Base-by-base conservation (phyloP, 306 rosid species). In the Prosopis cineraria region DNA sequence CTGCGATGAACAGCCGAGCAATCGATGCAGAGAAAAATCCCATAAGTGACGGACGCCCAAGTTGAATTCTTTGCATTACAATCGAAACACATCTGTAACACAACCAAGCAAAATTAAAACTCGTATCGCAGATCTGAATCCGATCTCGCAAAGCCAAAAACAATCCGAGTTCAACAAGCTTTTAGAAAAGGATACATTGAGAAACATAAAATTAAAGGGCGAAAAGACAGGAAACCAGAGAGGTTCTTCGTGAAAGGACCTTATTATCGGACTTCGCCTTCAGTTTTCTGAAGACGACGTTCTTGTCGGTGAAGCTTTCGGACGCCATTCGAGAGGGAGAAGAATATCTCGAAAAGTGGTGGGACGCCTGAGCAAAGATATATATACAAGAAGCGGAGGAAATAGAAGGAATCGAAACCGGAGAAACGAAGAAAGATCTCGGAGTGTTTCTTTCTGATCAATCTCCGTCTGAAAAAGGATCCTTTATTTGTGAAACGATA, bases 41-140 rank as follows among this genome's bases (percentile, higher is more conserved):
- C 98, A 70, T 91, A 95, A 24, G 99, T 87, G 52, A 95, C 94
- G 9, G 99, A 95, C 8, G 98, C 99, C 99, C 99, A 95, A 59
- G 89, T 93, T 10, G 99, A 91, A 76, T 93, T 95, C 89, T 90
- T 95, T 12, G 99, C 90, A 83, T 90, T 91, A 74, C 99, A 95
- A 86, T 95, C 98, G 70, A 95, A 95, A 75, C 99, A 95, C 85
- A 93, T 95, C 98, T 95, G 88, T 76, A 85, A 56, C 67, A 65
- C 16, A 66, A 40, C 6, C 63, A 27, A n/a, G 10, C 27, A 68
- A 43, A 34, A 29, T 16, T 5, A 66, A 52, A 24, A 39, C 50
- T 19, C 17, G 43, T 22, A 25, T 53, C 16, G 39, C 84, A 86
- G 87, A 90, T 88, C 91, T 75, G 75, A 78, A 60, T 39, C 82